Conservation (phyloP, 2,329 filamentous ascomycete species). For the Chaetomium globosum region DNA sequence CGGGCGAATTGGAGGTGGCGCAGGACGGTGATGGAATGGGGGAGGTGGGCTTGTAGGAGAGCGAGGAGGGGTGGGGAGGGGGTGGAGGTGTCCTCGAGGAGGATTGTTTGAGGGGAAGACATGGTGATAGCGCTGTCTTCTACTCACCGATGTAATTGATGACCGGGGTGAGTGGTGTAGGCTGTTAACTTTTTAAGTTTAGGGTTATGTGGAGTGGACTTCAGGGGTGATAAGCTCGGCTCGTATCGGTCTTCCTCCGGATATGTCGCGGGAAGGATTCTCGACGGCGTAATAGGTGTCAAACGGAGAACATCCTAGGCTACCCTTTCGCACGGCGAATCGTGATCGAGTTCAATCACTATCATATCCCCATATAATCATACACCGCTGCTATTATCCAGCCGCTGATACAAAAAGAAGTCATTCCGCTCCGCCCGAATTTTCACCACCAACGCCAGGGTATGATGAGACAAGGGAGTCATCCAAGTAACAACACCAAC, state of each 20-base stretch:
- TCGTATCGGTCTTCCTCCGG: not conserved
- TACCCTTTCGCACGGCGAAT: not conserved
- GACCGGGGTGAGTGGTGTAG: not conserved
- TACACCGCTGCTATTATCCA: not conserved
- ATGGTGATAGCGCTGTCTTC: not conserved
- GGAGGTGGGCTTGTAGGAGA: constrained; percentile 56
- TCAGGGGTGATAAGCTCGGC: not conserved
- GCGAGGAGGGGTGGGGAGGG: constrained; percentile 45
- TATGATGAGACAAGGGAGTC: constrained; percentile 7
- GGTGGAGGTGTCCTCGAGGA: constrained; percentile 28
- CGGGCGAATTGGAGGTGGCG: constrained; percentile 64
- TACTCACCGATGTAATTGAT: not conserved
- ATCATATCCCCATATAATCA: not conserved
- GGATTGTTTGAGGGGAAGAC: not conserved
- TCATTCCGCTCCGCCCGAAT: not conserved
- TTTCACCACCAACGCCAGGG: constrained; percentile 22
- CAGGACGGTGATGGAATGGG: constrained; percentile 61
- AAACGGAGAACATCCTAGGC: not conserved
- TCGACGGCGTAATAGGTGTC: not conserved
- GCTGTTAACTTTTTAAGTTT: not conserved
- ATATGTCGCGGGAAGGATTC: not conserved
- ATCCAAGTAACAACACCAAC: not conserved
- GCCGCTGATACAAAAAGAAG: not conserved
- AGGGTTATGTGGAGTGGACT: not conserved
- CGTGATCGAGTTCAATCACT: not conserved